Evolutionary conservation across 192 early-diverging fungal genomes (phyloP).

Genomic region (Phycomyces nitens): DNA sequence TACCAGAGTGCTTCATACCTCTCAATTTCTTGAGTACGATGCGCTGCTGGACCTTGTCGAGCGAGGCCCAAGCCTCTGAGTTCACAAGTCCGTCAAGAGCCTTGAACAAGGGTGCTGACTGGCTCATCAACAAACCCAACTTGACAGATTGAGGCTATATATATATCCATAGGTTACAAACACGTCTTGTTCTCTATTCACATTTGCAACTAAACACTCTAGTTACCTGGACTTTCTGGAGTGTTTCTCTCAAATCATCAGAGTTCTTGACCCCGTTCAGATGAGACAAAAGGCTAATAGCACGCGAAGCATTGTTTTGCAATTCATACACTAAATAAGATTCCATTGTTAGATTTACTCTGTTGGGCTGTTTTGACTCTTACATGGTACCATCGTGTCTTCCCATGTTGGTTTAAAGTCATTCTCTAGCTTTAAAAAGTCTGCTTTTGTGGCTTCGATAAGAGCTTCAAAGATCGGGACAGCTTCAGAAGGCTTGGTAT

Average conservation of each 20-base stretch:
- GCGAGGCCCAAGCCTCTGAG: constrained; percentile 24
- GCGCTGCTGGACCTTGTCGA: constrained; percentile 49
- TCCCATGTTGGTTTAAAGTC: constrained; percentile 51
- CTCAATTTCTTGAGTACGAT: constrained; percentile 46
- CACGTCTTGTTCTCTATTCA: too few relatives aligned
- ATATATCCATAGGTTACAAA: background rate
- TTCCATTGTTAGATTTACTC: background rate
- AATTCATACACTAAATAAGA: constrained; percentile 41
- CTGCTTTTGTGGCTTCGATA: constrained; percentile 32
- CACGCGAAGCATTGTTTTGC: constrained; percentile 45
- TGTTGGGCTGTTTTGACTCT: background rate
- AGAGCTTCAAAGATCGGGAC: constrained; percentile 43
- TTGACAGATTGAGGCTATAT: constrained; percentile 45
- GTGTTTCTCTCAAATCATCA: constrained; percentile 43
- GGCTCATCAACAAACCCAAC: constrained; percentile 49
- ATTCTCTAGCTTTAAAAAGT: constrained; percentile 42
- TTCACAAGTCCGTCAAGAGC: constrained; percentile 43
- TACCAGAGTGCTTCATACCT: constrained; percentile 50
- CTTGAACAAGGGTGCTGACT: constrained; percentile 51
- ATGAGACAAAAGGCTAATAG: constrained; percentile 47
- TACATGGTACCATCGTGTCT: constrained; percentile 50
- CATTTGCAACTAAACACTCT: too few relatives aligned
- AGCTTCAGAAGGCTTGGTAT: constrained; percentile 35
- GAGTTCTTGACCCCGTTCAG: constrained; percentile 53
- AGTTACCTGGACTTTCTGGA: constrained; percentile 43